Evolutionary conservation across 2,329 filamentous ascomycete genomes (phyloP), one percentile per base, ranked within the genome.

Genomic region (Paraconiothyrium sp.): DNA sequence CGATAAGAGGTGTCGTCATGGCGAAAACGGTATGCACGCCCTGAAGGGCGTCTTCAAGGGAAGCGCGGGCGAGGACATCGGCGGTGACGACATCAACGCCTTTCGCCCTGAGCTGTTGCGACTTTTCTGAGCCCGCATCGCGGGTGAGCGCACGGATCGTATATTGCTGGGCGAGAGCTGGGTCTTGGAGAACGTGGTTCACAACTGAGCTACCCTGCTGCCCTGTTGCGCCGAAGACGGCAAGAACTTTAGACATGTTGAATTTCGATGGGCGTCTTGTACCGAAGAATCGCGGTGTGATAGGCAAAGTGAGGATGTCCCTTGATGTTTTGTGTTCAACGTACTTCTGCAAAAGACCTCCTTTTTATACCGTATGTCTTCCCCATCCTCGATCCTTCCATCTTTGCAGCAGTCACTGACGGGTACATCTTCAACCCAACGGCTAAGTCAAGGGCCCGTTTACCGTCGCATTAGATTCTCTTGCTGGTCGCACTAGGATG

Each of bases 141-240:
- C 84, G 82, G 13, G 82, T 85, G 48, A 87, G 78, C 34, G 78
- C 84, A 6, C 85, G 82, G 59, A 87, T 76, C 48, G 75, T 81
- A 75, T 80, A 87, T 57, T 81, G 67, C 41, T 79, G 67, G 1
- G 82, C 83, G n/a, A 86, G 78, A 1, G 71, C 67, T 1, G 80
- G 67, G 64, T 85, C 80, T 32, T 76, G 76, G 10, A 85, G 78
- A 14, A 52, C 50, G 50, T 52, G 44, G 11, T 47, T 27, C 7
- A 47, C 24, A 16, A 47, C 44, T 3, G 44, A 47, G 20, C 44
- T 27, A 20, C 44, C 44, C 44, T 47, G 44, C 4, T 47, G 20
- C 6, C 44, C 44, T 47, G 44, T 47, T 9, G 44, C 44, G 4
- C 44, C 44, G 44, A 47, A 47, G 10, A 47, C 44, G 9, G 44